Conservation (phyloP, 1,284 basidiomycete species). For the Phaffia rhodozyma region DNA sequence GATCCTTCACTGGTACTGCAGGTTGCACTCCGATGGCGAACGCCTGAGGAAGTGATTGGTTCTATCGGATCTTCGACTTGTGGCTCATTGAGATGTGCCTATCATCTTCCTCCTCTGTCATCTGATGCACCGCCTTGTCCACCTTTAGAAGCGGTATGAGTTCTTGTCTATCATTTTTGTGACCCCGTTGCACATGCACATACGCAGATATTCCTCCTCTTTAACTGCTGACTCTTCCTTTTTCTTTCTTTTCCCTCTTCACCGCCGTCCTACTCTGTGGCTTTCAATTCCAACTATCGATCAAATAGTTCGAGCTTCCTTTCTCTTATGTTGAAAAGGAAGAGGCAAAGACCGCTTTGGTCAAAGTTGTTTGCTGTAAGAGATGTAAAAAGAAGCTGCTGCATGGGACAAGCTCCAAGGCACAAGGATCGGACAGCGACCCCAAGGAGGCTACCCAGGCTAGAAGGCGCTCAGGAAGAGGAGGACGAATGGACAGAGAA, state of each 20-base stretch:
- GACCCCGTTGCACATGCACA: background rate
- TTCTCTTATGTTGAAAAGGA: conserved; percentile 75
- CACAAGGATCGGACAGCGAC: background rate
- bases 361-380: conserved; percentile 73
- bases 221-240: background rate
- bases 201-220: too few species aligned
- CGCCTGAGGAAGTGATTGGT: conserved; percentile 71
- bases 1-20: conserved; percentile 27
- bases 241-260: background rate
- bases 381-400: conserved; percentile 68
- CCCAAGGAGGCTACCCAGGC: background rate
- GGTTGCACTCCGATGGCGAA: conserved; percentile 83
- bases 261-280: background rate
- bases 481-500: too few species aligned
- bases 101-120: conserved; percentile 41
- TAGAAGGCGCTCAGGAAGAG: too few species aligned
- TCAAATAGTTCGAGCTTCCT: conserved; percentile 54
- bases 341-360: conserved; percentile 60
- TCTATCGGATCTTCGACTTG: conserved; percentile 75
- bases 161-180: background rate
- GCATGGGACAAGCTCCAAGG: conserved; percentile 41
- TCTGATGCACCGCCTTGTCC: conserved; percentile 3
- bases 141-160: background rate
- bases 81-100: conserved; percentile 67
- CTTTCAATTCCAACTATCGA: too few species aligned